Evolutionary conservation across 2,329 filamentous ascomycete species (phyloP), one percentile per base, ranked within the genome.

Genomic region (Uncinocarpus reesii): DNA sequence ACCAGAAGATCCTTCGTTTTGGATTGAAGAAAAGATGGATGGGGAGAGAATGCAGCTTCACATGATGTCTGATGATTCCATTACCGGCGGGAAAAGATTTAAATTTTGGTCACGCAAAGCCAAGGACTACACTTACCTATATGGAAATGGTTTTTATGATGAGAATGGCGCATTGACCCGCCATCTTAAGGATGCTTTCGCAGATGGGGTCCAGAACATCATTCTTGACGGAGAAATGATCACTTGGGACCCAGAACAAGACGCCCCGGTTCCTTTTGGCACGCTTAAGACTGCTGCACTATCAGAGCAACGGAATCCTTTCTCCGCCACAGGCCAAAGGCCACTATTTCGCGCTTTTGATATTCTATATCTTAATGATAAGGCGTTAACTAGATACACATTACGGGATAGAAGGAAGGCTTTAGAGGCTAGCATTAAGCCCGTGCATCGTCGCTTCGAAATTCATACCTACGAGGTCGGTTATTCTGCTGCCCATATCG

Each of bases 211-310:
- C 0, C 75, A 82, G 13, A 95, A 86, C 60, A 75, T 95, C 55
- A 95, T 98, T 42, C 74, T 98, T 0, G 92, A 98, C 58, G 92
- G 92, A 7, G 92, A 98, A 64, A 98, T 98, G 92, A 88, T 98
- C 50, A 95, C 89, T 0, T 98, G 92, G 92, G 87, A 96, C 61
- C 85, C 88, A 52, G 79, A 83, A 37, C 74, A 84, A 42, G 84
- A 95, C 67, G 84, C 84, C 48, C 84, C 92, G 45, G 83, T 94
- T 13, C 80, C 84, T 0, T 98, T 98, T 63, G 92, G 92, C 6
- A 93, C 86, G 0, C 74, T 98, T 42, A 98, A 98, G 67, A 90
- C 87, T 1, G 90, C 89, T 0, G 90, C 90, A 0, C 67, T 94
- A 26, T 76, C 81, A 0, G 85, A 90, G 58, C 82, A 89, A 60